These are phyloP conservation scores for Leccinum truebloodii DNA, from an alignment of 768 basidiomycete species.

Conservation along the genomic window DNA sequence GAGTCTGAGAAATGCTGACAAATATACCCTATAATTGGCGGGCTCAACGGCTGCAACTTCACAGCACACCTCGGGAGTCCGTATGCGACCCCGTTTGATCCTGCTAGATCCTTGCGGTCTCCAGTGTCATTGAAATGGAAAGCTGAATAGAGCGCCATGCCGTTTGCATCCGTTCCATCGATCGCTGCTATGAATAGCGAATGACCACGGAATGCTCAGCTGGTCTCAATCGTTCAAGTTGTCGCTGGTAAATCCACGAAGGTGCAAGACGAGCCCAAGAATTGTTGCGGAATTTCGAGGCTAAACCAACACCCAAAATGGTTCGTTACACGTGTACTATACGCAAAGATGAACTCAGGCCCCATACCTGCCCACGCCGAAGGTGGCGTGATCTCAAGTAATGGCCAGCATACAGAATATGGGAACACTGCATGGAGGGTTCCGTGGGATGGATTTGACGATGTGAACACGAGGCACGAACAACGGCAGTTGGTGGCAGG, in stretches of 20 bases:
- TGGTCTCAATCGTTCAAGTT: neutral
- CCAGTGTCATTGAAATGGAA: conserved; percentile 14
- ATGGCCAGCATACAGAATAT: conserved; percentile 7
- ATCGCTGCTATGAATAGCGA: conserved; percentile 8
- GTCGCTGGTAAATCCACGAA: neutral
- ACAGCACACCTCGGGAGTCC: conserved; percentile 16
- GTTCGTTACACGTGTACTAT: conserved; percentile 22
- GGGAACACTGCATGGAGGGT: conserved; percentile 12
- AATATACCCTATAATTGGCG: conserved; percentile 20
- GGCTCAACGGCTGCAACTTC: conserved; percentile 5
- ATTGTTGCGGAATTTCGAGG: conserved; percentile 8
- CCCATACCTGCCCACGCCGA: conserved; percentile 14
- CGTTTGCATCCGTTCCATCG: conserved; percentile 15
- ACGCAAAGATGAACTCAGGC: conserved; percentile 19
- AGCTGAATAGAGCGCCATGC: conserved; percentile 16
- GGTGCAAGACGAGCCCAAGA: neutral
- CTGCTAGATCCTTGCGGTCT: conserved; percentile 16
- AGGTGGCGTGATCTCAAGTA: conserved; percentile 15
- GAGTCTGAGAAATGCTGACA: conserved; percentile 27
- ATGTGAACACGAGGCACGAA: conserved; percentile 32
- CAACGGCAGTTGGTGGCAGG: conserved; percentile 13
- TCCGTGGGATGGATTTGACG: conserved; percentile 22
- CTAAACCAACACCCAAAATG: conserved; percentile 15
- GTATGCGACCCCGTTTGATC: conserved; percentile 23
- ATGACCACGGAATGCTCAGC: conserved; percentile 3